These are phyloP conservation scores for Cladophialophora carrionii DNA, from an alignment of 2,329 filamentous ascomycete genomes.

Conservation along the genomic window DNA sequence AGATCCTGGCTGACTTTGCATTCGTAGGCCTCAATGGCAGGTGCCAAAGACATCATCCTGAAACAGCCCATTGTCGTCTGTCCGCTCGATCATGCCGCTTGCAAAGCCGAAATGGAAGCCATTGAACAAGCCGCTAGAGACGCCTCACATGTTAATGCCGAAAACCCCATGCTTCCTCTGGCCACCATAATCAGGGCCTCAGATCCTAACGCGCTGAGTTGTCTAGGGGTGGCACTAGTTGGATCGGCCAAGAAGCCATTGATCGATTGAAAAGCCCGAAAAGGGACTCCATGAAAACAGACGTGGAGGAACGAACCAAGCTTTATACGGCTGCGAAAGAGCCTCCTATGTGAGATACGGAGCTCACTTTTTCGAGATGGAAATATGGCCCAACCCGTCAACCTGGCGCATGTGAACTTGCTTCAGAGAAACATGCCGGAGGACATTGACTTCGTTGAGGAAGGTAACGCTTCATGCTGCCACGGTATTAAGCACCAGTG, in stretches of 20 bases:
- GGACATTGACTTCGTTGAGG: neutral
- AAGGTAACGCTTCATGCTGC: neutral
- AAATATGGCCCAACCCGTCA: neutral
- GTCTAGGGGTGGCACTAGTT: constrained; percentile 65
- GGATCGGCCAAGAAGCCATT: constrained; percentile 65
- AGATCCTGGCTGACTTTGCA: constrained; percentile 5
- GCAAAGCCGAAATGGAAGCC: constrained; percentile 98
- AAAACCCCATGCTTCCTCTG: constrained; percentile 90
- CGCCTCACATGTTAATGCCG: constrained; percentile 81
- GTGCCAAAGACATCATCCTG: constrained; percentile 82
- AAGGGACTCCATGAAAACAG: constrained; percentile 1
- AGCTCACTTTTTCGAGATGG: neutral
- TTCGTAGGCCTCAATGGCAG: constrained; percentile 80
- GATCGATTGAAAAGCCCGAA: constrained; percentile 60
- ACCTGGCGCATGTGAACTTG: neutral
- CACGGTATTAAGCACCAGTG: neutral
- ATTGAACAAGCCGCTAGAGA: constrained; percentile 96
- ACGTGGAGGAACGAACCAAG: neutral
- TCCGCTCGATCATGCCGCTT: constrained; percentile 89
- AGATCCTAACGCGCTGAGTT: constrained; percentile 66
- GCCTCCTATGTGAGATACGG: neutral
- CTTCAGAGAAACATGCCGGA: neutral
- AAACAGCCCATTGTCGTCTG: constrained; percentile 95
- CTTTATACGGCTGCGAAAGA: constrained; percentile 2
- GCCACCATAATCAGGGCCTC: constrained; percentile 77